These are phyloP conservation scores for Salvia splendens DNA, from an alignment of 257 asterid genomes.

Conservation along the genomic window DNA sequence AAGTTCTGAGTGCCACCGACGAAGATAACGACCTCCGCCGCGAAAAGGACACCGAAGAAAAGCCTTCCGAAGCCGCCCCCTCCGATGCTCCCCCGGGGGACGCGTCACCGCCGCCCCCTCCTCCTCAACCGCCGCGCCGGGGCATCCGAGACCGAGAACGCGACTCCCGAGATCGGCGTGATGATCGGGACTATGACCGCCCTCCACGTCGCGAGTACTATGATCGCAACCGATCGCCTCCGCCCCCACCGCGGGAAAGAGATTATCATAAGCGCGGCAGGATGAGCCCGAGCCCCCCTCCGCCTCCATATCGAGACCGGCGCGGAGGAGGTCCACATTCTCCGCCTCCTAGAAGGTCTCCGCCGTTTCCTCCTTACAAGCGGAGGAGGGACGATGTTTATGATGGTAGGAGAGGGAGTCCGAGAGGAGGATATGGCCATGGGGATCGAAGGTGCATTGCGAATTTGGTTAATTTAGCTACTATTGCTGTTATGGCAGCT, in stretches of 20 bases:
- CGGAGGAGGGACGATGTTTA: conserved; percentile 75
- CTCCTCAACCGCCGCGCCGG: conserved; percentile 56
- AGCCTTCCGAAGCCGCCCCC: conserved; percentile 43
- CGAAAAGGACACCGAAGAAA: conserved; percentile 37
- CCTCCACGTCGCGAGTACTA: conserved; percentile 63
- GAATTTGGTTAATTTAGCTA: conserved; percentile 10
- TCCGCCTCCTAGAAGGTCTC: conserved; percentile 67
- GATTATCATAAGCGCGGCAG: conserved; percentile 74
- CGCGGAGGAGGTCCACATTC: conserved; percentile 76
- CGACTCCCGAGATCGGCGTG: conserved; percentile 73
- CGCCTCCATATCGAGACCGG: conserved; percentile 78
- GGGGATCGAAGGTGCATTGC: conserved; percentile 76
- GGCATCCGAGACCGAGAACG: conserved; percentile 62
- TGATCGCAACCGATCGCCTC: conserved; percentile 81
- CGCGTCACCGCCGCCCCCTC: conserved; percentile 74
- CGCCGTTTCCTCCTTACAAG: conserved; percentile 68
- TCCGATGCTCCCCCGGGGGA: conserved; percentile 41
- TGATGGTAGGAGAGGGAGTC: conserved; percentile 90
- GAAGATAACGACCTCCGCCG: conserved; percentile 41
- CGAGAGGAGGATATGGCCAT: conserved; percentile 83
- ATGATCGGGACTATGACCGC: conserved; percentile 77
- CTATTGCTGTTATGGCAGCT: neutral
- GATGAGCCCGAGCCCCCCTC: conserved; percentile 85
- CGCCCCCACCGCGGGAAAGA: conserved; percentile 58
- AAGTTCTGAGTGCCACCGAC: conserved; percentile 40